phyloP scores from a whole-genome alignment of 2,329 filamentous ascomycete species.

The Cytospora paraplurivora region DNA sequence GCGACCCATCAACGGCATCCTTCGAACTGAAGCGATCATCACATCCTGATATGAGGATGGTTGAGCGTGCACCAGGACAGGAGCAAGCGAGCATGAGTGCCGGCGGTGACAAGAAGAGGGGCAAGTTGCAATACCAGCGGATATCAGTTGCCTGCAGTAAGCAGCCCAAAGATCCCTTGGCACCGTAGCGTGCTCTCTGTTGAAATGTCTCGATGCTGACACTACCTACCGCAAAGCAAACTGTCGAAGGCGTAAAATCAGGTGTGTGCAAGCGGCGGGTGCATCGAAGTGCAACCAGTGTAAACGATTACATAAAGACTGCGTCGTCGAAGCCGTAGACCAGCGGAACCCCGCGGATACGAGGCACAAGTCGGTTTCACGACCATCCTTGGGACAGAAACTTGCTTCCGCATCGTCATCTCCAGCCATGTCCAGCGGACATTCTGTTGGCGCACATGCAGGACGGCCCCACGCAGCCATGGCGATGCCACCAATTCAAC shows the following conservation, averaged over 20 bases:
- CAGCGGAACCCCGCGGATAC: slow-evolving; percentile 60
- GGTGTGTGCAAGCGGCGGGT: slow-evolving; percentile 76
- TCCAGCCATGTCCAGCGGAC: slow-evolving; percentile 47
- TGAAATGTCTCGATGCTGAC: slow-evolving; percentile 18
- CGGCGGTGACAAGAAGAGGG: slow-evolving; percentile 64
- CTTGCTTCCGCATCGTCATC: slow-evolving; percentile 51
- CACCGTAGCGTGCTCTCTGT: background rate
- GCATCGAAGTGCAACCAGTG: slow-evolving; percentile 87
- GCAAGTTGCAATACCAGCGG: slow-evolving; percentile 93
- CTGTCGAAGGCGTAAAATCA: slow-evolving; percentile 89
- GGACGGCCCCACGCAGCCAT: slow-evolving; percentile 47
- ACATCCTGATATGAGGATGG: slow-evolving; percentile 47
- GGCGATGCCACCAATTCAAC: slow-evolving; percentile 47
- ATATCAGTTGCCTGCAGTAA: slow-evolving; percentile 95
- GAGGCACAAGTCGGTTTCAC: slow-evolving; percentile 46
- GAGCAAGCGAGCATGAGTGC: slow-evolving; percentile 41
- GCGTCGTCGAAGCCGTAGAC: slow-evolving; percentile 88
- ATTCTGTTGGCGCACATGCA: slow-evolving; percentile 45
- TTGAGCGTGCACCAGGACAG: slow-evolving; percentile 24
- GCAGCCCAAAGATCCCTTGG: slow-evolving; percentile 43
- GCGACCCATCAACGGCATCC: slow-evolving; percentile 35
- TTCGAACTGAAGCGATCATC: slow-evolving; percentile 53
- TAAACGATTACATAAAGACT: slow-evolving; percentile 91
- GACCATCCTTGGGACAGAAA: slow-evolving; percentile 44
- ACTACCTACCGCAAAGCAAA: slow-evolving; percentile 61